Evolutionary conservation across 768 basidiomycete species (phyloP).

Genomic region (Mycena latifolia): DNA sequence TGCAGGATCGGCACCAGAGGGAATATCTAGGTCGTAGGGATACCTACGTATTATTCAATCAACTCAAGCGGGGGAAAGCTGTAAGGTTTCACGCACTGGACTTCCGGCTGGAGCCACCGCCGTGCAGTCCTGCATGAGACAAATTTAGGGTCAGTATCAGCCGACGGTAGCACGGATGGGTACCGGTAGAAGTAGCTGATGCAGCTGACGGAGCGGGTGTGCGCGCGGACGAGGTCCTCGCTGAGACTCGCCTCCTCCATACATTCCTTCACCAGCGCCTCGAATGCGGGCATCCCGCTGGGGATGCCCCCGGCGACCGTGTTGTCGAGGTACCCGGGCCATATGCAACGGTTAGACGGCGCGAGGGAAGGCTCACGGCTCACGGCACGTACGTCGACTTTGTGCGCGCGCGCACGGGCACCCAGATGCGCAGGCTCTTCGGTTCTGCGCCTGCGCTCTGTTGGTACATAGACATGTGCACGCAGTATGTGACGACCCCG

Average conservation of each 20-base stretch:
- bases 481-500: conserved; percentile 91
- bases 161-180: conserved; percentile 63
- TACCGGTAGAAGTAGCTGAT: no score
- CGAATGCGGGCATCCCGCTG: conserved; percentile 77
- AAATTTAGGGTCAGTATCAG: no score
- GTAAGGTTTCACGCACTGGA: conserved; percentile 67
- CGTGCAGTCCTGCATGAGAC: conserved; percentile 57
- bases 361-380: no score
- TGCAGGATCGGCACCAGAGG: conserved; percentile 59
- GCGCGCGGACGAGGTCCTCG: conserved; percentile 69
- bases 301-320: conserved; percentile 94
- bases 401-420: conserved; percentile 85
- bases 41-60: conserved; percentile 63
- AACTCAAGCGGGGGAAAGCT: no score
- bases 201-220: conserved; percentile 73
- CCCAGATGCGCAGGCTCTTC: conserved; percentile 77
- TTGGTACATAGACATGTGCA: conserved; percentile 87
- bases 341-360: conserved; percentile 60
- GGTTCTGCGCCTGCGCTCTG: conserved; percentile 43
- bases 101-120: conserved; percentile 90
- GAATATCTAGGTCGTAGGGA: conserved; percentile 85
- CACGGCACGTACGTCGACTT: conserved; percentile 88
- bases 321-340: conserved; percentile 91
- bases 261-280: conserved; percentile 89
- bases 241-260: conserved; percentile 92